Percentiles rank a stretch among this genome's conserved stretches.
These are phyloP conservation scores for Fusarium dimerum DNA, from an alignment of 2,329 filamentous ascomycete genomes.

Conservation along the genomic window DNA sequence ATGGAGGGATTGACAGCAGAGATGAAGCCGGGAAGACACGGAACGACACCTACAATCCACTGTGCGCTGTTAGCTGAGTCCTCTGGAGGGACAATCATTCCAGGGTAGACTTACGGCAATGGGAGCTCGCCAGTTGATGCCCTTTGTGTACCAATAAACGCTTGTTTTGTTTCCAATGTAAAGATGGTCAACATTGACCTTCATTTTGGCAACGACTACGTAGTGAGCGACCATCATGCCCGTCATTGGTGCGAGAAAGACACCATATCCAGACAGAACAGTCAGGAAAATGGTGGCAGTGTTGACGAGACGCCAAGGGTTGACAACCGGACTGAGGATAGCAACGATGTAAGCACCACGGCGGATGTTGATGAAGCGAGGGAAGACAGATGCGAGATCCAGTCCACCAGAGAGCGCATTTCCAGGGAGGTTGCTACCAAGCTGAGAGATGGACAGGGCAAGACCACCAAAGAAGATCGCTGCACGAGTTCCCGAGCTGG, in stretches of 20 bases:
- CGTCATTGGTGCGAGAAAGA: conserved; percentile 42
- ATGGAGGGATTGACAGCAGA: conserved; percentile 39
- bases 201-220: conserved; percentile 33
- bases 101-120: conserved; percentile 35
- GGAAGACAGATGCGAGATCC: conserved; percentile 40
- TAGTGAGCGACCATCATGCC: conserved; percentile 42
- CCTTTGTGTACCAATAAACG: conserved; percentile 43
- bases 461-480: conserved; percentile 41
- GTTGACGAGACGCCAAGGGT: conserved; percentile 41
- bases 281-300: conserved; percentile 39
- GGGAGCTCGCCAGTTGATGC: conserved; percentile 42
- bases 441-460: conserved; percentile 37
- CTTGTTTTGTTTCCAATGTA: conserved; percentile 32
- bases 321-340: conserved; percentile 37
- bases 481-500: conserved; percentile 36
- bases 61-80: conserved; percentile 15
- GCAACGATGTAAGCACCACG: conserved; percentile 40
- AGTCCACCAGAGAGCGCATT: conserved; percentile 42
- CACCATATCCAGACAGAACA: conserved; percentile 38
- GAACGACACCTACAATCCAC: conserved; percentile 42
- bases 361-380: conserved; percentile 40
- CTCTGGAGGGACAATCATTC: background rate
- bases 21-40: conserved; percentile 45
- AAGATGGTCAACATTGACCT: conserved; percentile 39
- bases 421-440: conserved; percentile 40